Percentiles rank a stretch among this genome's conserved stretches.
Evolutionary conservation across 1,284 basidiomycete genomes (phyloP).

Genomic region (Leccinum subatratum): DNA sequence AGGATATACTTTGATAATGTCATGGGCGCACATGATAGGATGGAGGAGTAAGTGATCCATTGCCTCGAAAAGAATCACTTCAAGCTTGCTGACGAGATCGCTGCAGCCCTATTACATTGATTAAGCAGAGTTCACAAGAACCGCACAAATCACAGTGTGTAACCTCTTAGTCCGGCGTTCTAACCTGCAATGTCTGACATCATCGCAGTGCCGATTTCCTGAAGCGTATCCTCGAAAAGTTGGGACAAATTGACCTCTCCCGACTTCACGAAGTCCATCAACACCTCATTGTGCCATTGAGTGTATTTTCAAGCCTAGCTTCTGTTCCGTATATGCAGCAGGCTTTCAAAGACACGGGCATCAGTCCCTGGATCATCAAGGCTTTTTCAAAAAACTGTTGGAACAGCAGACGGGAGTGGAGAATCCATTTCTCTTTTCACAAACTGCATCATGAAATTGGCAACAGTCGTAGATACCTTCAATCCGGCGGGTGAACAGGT

Average conservation of each 20-base stretch:
- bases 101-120: background rate
- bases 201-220: background rate
- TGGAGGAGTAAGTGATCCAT: background rate
- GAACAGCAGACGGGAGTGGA: background rate
- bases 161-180: background rate
- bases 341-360: background rate
- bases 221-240: constrained; percentile 1
- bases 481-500: background rate
- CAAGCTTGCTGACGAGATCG: background rate
- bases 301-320: constrained; percentile 5
- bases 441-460: constrained; percentile 6
- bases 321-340: constrained; percentile 1
- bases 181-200: background rate
- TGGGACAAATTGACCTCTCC: background rate
- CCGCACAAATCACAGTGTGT: background rate
- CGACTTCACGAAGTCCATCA: background rate
- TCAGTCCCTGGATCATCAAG: constrained; percentile 1
- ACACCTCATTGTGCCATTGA: constrained; percentile 7
- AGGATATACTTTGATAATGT: constrained; percentile 35
- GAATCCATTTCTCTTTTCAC: constrained; percentile 2
- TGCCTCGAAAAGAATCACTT: background rate
- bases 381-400: constrained; percentile 1
- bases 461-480: constrained; percentile 2
- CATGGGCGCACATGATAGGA: background rate
- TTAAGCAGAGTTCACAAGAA: background rate